Base-by-base conservation (phyloP, 78 protist genomes). In the Creolimax fragrantissima region DNA sequence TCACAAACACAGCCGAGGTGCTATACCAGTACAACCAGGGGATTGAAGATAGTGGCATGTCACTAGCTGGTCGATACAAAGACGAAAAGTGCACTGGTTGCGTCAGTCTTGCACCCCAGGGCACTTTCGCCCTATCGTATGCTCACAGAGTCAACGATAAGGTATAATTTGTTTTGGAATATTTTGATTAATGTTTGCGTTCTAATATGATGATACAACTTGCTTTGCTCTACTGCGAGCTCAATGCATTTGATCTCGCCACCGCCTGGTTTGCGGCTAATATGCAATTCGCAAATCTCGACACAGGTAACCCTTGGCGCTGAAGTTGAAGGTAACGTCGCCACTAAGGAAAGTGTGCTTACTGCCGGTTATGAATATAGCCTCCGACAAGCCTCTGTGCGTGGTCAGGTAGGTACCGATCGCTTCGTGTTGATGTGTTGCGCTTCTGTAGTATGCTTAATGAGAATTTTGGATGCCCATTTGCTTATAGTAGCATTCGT, bases 111-210 rank as follows among this genome's bases (percentile, higher is more conserved):
- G 43, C 89, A 42, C n/a, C 93, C 3, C 85, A 42, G 84, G 93
- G 93, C 41, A 84, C 41, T 41, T 5, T 85, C 37, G 91, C 36
- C 44, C 86, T 44, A 17, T 3, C 91, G 74, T 85, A 92, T 91
- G n/a, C 2, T 81, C 93, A 86, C 74, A n/a, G 84, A 84, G 84
- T 92, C 90, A 92, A 37, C 90, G 85, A 44, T 81, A 92, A 92
- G 93, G 89, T 83, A n/a, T 58, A 44, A 11, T 36, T 90, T 3
- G 86, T 58, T 5, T 36, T 44, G 6, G 85, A 42, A 83, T 83
- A 7, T 17, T 83, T 83, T 17, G 35, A 7, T 83, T 83, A n/a
- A n/a, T n/a, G n/a, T n/a, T n/a, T n/a, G n/a, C n/a, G n/a, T n/a
- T n/a, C n/a, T n/a, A n/a, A n/a, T n/a, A n/a, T n/a, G n/a, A n/a